Conservation (phyloP, 2,329 filamentous ascomycete genomes). For the Truncatella angustata region DNA sequence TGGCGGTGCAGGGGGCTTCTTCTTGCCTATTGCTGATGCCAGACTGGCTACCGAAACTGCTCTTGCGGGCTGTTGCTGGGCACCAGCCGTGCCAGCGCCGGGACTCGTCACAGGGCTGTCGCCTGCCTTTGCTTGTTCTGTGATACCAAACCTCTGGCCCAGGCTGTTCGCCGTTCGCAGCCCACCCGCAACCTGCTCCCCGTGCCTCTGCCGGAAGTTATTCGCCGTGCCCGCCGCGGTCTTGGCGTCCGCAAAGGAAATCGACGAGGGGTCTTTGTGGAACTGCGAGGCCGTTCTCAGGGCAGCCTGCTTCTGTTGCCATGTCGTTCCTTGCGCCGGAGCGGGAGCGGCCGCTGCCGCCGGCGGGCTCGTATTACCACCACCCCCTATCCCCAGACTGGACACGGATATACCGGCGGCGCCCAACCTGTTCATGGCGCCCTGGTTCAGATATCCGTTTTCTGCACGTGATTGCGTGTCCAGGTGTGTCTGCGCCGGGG, state of each 20-base stretch:
- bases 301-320: constrained; percentile 64
- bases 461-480: neutral
- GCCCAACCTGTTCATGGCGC: constrained; percentile 64
- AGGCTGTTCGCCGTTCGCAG: constrained; percentile 54
- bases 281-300: constrained; percentile 59
- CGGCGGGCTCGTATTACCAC: constrained; percentile 27
- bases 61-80: neutral
- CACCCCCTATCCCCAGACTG: constrained; percentile 72
- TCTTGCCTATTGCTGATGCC: constrained; percentile 38
- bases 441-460: constrained; percentile 44
- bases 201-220: constrained; percentile 69
- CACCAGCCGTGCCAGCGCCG: neutral
- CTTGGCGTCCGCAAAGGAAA: constrained; percentile 57
- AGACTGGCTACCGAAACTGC: neutral
- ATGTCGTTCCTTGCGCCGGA: constrained; percentile 54
- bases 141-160: constrained; percentile 58
- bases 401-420: constrained; percentile 77
- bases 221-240: constrained; percentile 60
- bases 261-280: constrained; percentile 59
- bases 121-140: constrained; percentile 11
- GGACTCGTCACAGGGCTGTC: neutral
- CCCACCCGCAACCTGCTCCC: constrained; percentile 64
- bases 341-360: constrained; percentile 25
- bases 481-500: constrained; percentile 13
- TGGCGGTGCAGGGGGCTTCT: constrained; percentile 54